Evolutionary conservation across 164 flowering plant genomes (phyloP), one percentile per base, ranked within the genome.

Genomic region (Stephania yunnanensis): DNA sequence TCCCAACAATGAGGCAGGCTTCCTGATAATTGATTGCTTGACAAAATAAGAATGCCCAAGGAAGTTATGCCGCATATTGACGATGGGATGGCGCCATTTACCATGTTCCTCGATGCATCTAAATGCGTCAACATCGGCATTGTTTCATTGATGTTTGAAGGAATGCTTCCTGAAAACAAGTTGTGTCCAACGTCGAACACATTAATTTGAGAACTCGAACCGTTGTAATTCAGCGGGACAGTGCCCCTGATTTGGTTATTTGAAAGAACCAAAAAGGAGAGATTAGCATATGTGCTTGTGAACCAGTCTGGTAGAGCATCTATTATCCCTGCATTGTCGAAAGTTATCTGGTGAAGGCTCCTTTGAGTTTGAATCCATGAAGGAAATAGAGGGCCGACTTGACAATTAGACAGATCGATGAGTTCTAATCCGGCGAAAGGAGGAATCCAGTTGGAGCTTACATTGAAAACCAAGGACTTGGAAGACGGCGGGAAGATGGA

Each of bases 271-370:
- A 77, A 19, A 13, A 3, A 5, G 4, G 11, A 9, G 31, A 77
- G 20, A 6, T 50, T 6, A 3, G 68, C 42, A n/a, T 29, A 67
- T 17, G 68, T 25, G 20, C 42, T 52, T 63, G 69, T 74, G 71
- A 82, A 75, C 82, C 82, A 78, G 46, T 71, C 61, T 45, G 84
- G 82, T 48, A 80, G 66, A 13, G 63, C 61, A 22, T 22, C 77
- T 72, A 77, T 69, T 61, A 79, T 82, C 12, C 55, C 52, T 7
- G 69, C 74, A 69, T 74, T 74, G 0, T n/a, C 3, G 6, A 81
- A 50, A 2, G 10, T 2, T 13, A 81, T 7, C 10, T 6, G 5
- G 6, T 44, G 44, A 1, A 79, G 69, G 19, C 77, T 12, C 7
- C 22, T 74, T 58, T 81, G 81, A 36, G n/a, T 73, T 69, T 17